phyloP scores from a whole-genome alignment of 2,329 filamentous ascomycete genomes.

The Talaromyces sp. region DNA sequence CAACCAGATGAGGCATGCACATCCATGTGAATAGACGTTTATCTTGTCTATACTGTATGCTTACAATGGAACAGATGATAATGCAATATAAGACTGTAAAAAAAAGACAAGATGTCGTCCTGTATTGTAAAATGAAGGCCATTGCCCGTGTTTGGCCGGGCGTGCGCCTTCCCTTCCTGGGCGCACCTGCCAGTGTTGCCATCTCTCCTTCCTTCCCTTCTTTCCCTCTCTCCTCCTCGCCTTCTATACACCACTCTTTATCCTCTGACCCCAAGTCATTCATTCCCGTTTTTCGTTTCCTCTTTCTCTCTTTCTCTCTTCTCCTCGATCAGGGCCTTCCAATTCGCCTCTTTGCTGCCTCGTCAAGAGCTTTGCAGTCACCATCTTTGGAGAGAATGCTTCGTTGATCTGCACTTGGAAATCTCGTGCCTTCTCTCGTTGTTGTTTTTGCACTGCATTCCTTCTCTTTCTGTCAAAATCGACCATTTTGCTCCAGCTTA shows the following conservation, averaged over 20 bases:
- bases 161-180: constrained; percentile 3
- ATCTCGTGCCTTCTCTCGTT: constrained; percentile 14
- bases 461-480: constrained; percentile 17
- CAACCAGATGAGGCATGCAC: background rate
- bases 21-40: background rate
- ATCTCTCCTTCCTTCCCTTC: background rate
- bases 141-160: background rate
- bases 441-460: constrained; percentile 18
- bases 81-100: background rate
- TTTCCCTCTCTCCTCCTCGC: background rate
- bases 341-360: constrained; percentile 1
- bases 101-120: background rate
- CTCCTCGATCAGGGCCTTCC: constrained; percentile 2
- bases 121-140: background rate
- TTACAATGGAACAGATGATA: background rate
- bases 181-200: background rate
- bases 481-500: constrained; percentile 15
- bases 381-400: constrained; percentile 9
- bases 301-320: constrained; percentile 7
- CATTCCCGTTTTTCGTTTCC: constrained; percentile 5
- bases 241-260: background rate
- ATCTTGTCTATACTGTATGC: background rate
- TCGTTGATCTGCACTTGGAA: constrained; percentile 12
- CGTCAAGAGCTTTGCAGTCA: background rate
- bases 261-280: constrained; percentile 1